phyloP scores from a whole-genome alignment of 768 basidiomycete genomes.

The Hericium rajendrae region DNA sequence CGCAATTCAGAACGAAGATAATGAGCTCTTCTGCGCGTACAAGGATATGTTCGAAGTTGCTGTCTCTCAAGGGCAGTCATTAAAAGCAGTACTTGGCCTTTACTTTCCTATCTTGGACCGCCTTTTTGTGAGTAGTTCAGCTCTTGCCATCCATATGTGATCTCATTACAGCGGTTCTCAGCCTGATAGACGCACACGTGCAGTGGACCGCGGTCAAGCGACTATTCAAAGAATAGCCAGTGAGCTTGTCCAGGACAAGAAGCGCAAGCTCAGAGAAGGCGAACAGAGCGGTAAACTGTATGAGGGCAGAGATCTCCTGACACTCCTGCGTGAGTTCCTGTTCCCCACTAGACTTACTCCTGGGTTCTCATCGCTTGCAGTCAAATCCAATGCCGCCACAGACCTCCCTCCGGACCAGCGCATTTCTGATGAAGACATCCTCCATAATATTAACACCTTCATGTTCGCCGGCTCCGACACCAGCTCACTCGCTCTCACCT shows the following conservation, averaged over 20 bases:
- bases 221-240: slow-evolving; percentile 67
- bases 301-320: slow-evolving; percentile 67
- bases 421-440: slow-evolving; percentile 81
- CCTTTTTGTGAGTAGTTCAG: slow-evolving; percentile 41
- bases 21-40: slow-evolving; percentile 70
- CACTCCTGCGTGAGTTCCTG: slow-evolving; percentile 52
- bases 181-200: slow-evolving; percentile 44
- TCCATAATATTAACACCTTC: slow-evolving; percentile 81
- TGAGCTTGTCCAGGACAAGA: slow-evolving; percentile 71
- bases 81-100: slow-evolving; percentile 39
- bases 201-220: slow-evolving; percentile 45
- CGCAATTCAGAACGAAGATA: slow-evolving; percentile 69
- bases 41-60: slow-evolving; percentile 78
- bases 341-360: neutral
- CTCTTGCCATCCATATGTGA: no score
- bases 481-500: slow-evolving; percentile 72
- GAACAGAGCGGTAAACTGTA: slow-evolving; percentile 42
- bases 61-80: slow-evolving; percentile 42
- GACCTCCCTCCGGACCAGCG: slow-evolving; percentile 61
- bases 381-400: slow-evolving; percentile 71
- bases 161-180: slow-evolving; percentile 16
- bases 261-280: slow-evolving; percentile 55
- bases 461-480: slow-evolving; percentile 90
- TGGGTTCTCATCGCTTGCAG: slow-evolving; percentile 27
- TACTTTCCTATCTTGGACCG: slow-evolving; percentile 48